Conservation (phyloP, 2,329 filamentous ascomycete species). For the Stemphylium vesicarium region DNA sequence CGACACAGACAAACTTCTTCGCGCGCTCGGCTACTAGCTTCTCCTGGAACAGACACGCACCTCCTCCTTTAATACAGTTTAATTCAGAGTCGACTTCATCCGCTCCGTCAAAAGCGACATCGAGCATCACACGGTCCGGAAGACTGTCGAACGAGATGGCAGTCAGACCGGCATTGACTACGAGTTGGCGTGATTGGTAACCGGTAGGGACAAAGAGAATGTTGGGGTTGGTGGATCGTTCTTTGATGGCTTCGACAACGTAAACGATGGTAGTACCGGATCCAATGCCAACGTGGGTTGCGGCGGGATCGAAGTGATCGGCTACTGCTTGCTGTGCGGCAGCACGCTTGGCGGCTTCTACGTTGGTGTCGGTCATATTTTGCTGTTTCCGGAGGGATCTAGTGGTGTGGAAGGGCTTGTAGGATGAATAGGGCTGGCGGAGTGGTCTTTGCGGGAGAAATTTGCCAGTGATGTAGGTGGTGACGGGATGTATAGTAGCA, state of each 20-base stretch:
- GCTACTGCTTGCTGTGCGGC: constrained; percentile 75
- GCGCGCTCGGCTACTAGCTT: constrained; percentile 89
- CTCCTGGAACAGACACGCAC: constrained; percentile 97
- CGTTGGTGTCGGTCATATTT: constrained; percentile 42
- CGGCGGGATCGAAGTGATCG: constrained; percentile 70
- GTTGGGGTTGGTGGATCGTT: constrained; percentile 43
- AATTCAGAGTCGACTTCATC: constrained; percentile 95
- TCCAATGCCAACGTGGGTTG: constrained; percentile 76
- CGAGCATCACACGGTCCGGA: constrained; percentile 69
- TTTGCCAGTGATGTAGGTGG: constrained; percentile 4
- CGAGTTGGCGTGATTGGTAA: constrained; percentile 86
- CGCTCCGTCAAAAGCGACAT: constrained; percentile 94
- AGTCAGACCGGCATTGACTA: constrained; percentile 76
- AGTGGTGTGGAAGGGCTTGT: constrained; percentile 16
- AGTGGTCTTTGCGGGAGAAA: neutral
- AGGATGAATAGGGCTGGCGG: neutral
- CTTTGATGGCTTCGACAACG: constrained; percentile 78
- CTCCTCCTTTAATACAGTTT: constrained; percentile 97
- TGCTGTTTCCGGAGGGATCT: constrained; percentile 1
- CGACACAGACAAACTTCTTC: constrained; percentile 86
- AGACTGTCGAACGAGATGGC: constrained; percentile 80
- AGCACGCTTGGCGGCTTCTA: constrained; percentile 76
- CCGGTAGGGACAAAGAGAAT: constrained; percentile 94
- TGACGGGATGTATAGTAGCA: constrained; percentile 5
- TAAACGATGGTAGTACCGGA: constrained; percentile 84